These are phyloP conservation scores for Tuber brumale DNA, from an alignment of 495 filamentous ascomycete genomes.

Conservation along the genomic window DNA sequence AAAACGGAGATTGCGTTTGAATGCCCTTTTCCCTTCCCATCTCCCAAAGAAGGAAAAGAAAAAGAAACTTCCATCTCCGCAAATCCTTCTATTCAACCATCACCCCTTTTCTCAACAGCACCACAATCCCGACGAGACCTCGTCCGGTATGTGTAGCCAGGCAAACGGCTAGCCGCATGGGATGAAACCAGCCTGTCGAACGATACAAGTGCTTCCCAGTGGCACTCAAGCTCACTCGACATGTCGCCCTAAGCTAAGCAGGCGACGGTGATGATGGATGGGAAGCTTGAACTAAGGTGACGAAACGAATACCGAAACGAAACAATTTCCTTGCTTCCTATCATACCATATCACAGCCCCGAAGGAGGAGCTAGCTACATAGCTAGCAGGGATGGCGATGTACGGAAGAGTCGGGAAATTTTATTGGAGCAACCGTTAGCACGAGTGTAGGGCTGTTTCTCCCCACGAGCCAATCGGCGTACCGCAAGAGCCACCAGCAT, in stretches of 20 bases:
- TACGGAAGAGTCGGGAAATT: not conserved
- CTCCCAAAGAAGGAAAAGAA: slow-evolving; percentile 27
- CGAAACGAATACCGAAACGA: not conserved
- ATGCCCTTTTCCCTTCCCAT: not conserved
- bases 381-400: not conserved
- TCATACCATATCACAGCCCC: not conserved
- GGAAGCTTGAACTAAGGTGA: not conserved
- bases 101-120: slow-evolving; percentile 16
- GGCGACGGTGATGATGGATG: not conserved
- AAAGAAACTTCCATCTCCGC: slow-evolving; percentile 38
- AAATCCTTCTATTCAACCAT: slow-evolving; percentile 9
- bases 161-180: slow-evolving; percentile 29
- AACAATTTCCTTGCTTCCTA: not conserved
- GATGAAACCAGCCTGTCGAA: slow-evolving; percentile 37
- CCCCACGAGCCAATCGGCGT: not conserved
- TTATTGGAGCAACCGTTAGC: not conserved
- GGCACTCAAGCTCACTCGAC: not conserved
- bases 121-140: slow-evolving; percentile 25
- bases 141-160: slow-evolving; percentile 38
- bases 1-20: not conserved
- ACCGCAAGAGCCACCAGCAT: not conserved
- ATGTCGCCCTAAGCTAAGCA: not conserved
- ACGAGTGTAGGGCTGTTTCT: not conserved
- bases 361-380: not conserved
- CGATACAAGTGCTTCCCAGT: not conserved